A percentile compares a stretch with the other conserved stretches of the same genome.
Evolutionary conservation across 1,284 basidiomycete species (phyloP).

Genomic region (Fistulinella staudtii): DNA sequence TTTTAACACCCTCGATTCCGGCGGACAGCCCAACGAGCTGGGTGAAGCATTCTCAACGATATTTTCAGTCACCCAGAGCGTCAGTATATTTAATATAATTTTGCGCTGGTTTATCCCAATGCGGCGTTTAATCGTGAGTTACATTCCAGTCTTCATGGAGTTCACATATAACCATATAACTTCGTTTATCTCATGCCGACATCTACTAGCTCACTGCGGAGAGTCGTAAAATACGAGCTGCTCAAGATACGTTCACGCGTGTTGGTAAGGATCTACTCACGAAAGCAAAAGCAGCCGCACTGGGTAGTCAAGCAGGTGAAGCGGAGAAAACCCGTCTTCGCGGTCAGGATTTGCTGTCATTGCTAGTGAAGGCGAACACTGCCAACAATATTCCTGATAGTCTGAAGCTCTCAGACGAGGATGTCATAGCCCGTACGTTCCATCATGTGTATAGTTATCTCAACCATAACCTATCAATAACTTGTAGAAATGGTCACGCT

Average conservation of each 20-base stretch:
- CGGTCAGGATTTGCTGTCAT: constrained; percentile 48
- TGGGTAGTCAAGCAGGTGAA: constrained; percentile 17
- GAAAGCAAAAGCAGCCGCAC: constrained; percentile 40
- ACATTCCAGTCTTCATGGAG: too few relatives aligned
- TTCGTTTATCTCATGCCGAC: background rate
- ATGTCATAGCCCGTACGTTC: constrained; percentile 65
- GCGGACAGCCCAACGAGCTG: constrained; percentile 42
- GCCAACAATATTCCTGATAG: constrained; percentile 51
- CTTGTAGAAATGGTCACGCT: constrained; percentile 36
- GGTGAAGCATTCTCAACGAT: constrained; percentile 45
- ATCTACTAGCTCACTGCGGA: background rate
- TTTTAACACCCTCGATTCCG: constrained; percentile 49
- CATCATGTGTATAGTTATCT: too few relatives aligned
- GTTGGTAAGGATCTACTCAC: too few relatives aligned
- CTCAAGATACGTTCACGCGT: too few relatives aligned
- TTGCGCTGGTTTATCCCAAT: background rate
- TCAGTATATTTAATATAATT: constrained; percentile 21
- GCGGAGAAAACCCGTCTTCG: constrained; percentile 30
- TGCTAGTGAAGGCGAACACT: constrained; percentile 63
- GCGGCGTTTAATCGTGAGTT: background rate
- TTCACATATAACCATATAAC: too few relatives aligned
- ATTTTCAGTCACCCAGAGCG: constrained; percentile 34
- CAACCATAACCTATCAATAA: too few relatives aligned
- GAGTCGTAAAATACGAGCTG: constrained; percentile 5
- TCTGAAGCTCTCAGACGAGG: constrained; percentile 65